Percentiles rank a stretch among this genome's conserved stretches.
Evolutionary conservation across 208 protist genomes (phyloP).

Genomic region (Blechomonas ayalai): DNA sequence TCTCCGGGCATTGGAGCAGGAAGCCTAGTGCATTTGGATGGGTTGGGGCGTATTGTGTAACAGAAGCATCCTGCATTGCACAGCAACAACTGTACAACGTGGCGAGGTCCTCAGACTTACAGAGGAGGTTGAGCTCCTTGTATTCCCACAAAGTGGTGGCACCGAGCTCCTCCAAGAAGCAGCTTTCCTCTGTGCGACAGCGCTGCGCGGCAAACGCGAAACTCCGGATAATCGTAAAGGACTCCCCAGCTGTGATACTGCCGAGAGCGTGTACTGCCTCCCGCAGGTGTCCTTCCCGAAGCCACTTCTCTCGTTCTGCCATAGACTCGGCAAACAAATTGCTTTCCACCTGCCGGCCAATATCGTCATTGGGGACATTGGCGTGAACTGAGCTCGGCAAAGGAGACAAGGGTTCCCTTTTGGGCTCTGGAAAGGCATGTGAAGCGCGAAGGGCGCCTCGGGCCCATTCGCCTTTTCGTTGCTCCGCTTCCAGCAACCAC

Average conservation of each 20-base stretch:
- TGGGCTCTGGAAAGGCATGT: too few species aligned
- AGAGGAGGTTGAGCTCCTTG: constrained; percentile 27
- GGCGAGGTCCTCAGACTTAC: constrained; percentile 32
- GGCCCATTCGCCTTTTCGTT: too few species aligned
- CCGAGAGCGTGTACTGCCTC: constrained; percentile 48
- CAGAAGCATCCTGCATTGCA: constrained; percentile 29
- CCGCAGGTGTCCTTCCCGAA: constrained; percentile 35
- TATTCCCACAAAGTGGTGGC: constrained; percentile 51
- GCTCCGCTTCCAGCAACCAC: constrained; percentile 67
- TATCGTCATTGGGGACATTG: constrained; percentile 17
- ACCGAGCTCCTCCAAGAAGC: constrained; percentile 48
- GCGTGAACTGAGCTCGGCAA: too few species aligned
- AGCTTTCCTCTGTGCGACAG: constrained; percentile 12
- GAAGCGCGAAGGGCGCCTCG: too few species aligned
- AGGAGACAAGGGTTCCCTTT: too few species aligned
- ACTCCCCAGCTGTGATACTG: constrained; percentile 49
- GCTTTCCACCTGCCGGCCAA: constrained; percentile 50
- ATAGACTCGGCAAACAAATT: constrained; percentile 29
- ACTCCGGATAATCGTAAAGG: constrained; percentile 43
- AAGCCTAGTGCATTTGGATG: constrained; percentile 43
- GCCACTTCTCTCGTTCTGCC: constrained; percentile 46
- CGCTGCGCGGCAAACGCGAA: constrained; percentile 49
- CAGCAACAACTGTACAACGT: constrained; percentile 59
- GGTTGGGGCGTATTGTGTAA: constrained; percentile 51
- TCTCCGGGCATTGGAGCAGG: constrained; percentile 24